Conservation (phyloP, 2,329 filamentous ascomycete species). For the Clarireedia paspali region DNA sequence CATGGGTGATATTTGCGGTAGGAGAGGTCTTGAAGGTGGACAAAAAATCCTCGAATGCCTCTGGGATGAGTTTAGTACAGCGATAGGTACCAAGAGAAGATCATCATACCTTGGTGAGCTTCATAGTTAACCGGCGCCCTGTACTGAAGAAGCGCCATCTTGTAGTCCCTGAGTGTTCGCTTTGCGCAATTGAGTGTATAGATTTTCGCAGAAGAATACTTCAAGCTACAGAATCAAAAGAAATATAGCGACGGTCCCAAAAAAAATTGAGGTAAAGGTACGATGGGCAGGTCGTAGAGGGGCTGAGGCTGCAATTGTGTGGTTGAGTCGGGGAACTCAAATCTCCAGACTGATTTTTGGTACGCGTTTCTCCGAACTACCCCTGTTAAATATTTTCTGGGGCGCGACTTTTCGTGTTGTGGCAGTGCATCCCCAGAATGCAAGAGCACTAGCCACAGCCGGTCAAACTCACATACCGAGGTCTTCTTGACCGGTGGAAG, state of each 20-base stretch:
- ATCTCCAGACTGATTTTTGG: conserved; percentile 7
- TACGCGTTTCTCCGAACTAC: conserved; percentile 1
- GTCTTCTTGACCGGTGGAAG: background rate
- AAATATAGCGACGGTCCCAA: background rate
- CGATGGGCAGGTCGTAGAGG: background rate
- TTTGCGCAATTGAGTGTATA: background rate
- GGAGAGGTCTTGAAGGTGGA: conserved; percentile 76
- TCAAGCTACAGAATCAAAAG: too few species aligned
- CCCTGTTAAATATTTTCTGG: background rate
- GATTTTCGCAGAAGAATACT: background rate
- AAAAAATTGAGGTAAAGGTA: background rate
- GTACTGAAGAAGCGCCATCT: conserved; percentile 75
- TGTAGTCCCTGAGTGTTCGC: conserved; percentile 33
- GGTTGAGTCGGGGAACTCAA: conserved; percentile 6
- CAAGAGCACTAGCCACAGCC: too few species aligned
- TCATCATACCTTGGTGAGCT: conserved; percentile 67
- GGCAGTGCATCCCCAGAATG: background rate
- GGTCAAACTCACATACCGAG: conserved; percentile 5
- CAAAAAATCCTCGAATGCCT: conserved; percentile 81
- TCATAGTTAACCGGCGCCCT: conserved; percentile 78
- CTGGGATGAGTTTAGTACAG: conserved; percentile 36
- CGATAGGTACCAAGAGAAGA: background rate
- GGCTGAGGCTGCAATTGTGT: conserved; percentile 4
- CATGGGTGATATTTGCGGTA: conserved; percentile 66
- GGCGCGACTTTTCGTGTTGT: conserved; percentile 7